phyloP scores from a whole-genome alignment of 140 eudicot species.

The Ambrosia hybrid region DNA sequence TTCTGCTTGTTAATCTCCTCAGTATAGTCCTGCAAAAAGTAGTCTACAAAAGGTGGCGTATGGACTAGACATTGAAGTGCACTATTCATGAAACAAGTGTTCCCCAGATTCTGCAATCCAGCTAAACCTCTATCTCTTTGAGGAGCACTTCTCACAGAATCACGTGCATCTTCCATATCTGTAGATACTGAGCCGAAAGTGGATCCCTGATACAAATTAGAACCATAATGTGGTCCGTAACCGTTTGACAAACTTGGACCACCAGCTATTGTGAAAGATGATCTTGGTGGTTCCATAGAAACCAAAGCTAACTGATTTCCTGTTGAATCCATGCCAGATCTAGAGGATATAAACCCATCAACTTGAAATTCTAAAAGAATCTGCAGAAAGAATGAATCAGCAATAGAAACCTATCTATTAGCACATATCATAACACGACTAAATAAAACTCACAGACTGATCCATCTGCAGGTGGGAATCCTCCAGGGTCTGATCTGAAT shows the following conservation, averaged over 20 bases:
- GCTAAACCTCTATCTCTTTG: constrained; percentile 82
- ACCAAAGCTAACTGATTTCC: constrained; percentile 89
- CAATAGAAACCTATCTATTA: not conserved
- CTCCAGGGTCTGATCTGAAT: constrained; percentile 68
- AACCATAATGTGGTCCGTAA: constrained; percentile 46
- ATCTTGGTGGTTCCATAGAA: constrained; percentile 81
- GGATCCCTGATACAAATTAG: constrained; percentile 47
- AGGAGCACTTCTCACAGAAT: constrained; percentile 33
- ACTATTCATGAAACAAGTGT: constrained; percentile 98
- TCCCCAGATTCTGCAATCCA: constrained; percentile 93
- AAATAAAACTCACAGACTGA: constrained; percentile 65
- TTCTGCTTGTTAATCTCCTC: constrained; percentile 87
- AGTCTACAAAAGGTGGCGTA: constrained; percentile 83
- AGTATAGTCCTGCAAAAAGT: constrained; percentile 79
- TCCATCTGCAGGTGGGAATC: constrained; percentile 86
- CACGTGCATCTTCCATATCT: constrained; percentile 62
- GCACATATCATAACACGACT: constrained; percentile 1
- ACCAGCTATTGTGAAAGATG: constrained; percentile 81
- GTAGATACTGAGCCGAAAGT: constrained; percentile 42
- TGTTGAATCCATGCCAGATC: constrained; percentile 68
- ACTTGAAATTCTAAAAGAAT: constrained; percentile 65
- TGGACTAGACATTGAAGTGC: constrained; percentile 94
- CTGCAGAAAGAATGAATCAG: constrained; percentile 40
- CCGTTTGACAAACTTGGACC: constrained; percentile 93
- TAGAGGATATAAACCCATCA: constrained; percentile 40